Percentiles rank a stretch among this genome's conserved stretches.
Evolutionary conservation across 2,329 filamentous ascomycete species (phyloP).

Genomic region (Cladosporium sp.): DNA sequence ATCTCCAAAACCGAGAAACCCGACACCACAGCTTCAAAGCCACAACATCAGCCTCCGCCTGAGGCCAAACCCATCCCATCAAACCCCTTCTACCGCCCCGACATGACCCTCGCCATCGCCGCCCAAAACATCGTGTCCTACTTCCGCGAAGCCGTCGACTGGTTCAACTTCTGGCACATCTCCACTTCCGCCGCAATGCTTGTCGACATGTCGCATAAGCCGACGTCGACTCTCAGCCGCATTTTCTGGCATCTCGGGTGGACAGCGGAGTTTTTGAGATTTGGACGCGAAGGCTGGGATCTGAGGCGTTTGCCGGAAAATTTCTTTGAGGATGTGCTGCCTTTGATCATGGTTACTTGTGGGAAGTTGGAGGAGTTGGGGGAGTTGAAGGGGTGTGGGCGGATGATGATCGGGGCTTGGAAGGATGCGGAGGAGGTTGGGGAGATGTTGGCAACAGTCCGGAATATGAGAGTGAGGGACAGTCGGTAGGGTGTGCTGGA

Average conservation of each 20-base stretch:
- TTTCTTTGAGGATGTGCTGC: conserved; percentile 11
- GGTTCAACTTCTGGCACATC: not conserved
- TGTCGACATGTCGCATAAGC: not conserved
- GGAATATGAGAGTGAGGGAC: not conserved
- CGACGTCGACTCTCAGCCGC: not conserved
- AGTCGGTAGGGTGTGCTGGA: too few relatives aligned
- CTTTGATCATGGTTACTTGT: not conserved
- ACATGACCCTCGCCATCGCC: conserved; percentile 11
- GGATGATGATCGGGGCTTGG: not conserved
- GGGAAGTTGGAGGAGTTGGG: not conserved
- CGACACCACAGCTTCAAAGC: not conserved
- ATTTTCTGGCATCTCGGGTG: not conserved
- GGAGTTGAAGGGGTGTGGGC: not conserved
- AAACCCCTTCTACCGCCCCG: conserved; percentile 8
- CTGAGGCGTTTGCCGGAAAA: not conserved
- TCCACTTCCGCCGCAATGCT: not conserved
- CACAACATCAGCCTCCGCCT: not conserved
- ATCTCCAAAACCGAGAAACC: not conserved
- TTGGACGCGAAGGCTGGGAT: not conserved
- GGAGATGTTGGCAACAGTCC: not conserved
- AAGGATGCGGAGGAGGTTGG: not conserved
- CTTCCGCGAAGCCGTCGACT: conserved; percentile 4
- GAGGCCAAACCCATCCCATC: not conserved
- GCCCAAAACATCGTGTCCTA: conserved; percentile 1
- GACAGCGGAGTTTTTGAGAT: conserved; percentile 4